A percentile compares a stretch with the other conserved stretches of the same genome.
phyloP scores from a whole-genome alignment of 1,284 basidiomycete genomes.

The Irpex rosettiformis region DNA sequence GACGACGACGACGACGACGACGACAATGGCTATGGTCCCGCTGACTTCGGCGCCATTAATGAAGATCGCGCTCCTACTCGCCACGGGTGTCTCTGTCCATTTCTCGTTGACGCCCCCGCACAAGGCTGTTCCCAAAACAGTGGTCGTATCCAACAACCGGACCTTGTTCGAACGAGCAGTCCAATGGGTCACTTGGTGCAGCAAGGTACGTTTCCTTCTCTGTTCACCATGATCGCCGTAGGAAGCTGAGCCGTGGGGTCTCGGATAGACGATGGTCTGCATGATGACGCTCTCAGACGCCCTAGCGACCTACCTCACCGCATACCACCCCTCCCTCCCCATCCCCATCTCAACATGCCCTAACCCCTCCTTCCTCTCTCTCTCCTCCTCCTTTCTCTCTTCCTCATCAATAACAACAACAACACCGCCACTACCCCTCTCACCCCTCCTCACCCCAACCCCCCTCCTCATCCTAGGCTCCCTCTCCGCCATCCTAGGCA shows the following conservation, averaged over 20 bases:
- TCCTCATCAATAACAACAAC: no score
- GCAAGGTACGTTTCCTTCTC: slow-evolving; percentile 23
- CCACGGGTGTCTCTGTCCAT: slow-evolving; percentile 6
- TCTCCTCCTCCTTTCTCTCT: no score
- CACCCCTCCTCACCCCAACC: neutral
- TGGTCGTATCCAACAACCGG: neutral
- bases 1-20: neutral
- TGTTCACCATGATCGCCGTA: no score
- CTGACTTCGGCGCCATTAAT: slow-evolving; percentile 1
- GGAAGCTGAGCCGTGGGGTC: neutral
- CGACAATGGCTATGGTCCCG: neutral
- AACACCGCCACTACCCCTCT: neutral
- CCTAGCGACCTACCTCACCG: slow-evolving; percentile 19
- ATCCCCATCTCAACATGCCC: neutral
- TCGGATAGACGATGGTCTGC: slow-evolving; percentile 25
- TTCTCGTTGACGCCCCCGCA: slow-evolving; percentile 9
- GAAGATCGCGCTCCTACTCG: slow-evolving; percentile 10
- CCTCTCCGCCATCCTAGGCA: slow-evolving; percentile 16
- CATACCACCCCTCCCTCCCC: slow-evolving; percentile 2
- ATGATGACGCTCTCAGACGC: slow-evolving; percentile 23
- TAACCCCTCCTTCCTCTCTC: neutral
- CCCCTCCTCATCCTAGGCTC: slow-evolving; percentile 20
- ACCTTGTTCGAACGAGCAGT: slow-evolving; percentile 29
- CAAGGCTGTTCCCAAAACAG: slow-evolving; percentile 2
- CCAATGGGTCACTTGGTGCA: slow-evolving; percentile 28